phyloP scores from a whole-genome alignment of 2,329 filamentous ascomycete species.

The Hyphodiscus sp. region DNA sequence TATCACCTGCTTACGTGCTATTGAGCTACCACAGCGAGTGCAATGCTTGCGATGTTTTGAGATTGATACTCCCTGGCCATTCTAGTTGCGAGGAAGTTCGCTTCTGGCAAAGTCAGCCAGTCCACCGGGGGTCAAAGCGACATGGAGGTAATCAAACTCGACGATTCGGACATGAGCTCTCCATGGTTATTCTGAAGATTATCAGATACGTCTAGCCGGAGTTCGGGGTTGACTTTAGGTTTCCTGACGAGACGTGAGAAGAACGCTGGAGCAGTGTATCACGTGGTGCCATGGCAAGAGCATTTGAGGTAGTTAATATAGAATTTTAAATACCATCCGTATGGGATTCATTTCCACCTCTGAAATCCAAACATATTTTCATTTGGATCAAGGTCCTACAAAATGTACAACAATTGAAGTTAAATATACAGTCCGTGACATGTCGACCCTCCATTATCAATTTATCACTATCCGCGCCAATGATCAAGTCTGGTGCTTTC shows the following conservation, averaged over 20 bases:
- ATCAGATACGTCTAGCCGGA: conserved; percentile 62
- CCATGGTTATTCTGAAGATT: conserved; percentile 45
- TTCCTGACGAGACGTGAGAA: conserved; percentile 46
- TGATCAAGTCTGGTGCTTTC: no score
- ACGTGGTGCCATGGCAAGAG: no score
- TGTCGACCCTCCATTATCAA: no score
- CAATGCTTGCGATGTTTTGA: conserved; percentile 26
- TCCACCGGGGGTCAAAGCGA: conserved; percentile 64
- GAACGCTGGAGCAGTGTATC: neutral
- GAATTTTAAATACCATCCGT: no score
- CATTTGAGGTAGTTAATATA: no score
- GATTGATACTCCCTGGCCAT: conserved; percentile 4
- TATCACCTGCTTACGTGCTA: conserved; percentile 55
- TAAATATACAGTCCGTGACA: no score
- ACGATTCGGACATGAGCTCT: conserved; percentile 54
- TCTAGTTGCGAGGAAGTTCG: conserved; percentile 59
- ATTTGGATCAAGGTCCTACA: no score
- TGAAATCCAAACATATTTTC: no score
- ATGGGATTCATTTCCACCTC: no score
- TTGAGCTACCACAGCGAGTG: conserved; percentile 66
- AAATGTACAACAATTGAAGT: no score
- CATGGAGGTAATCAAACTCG: conserved; percentile 58
- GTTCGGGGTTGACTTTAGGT: conserved; percentile 63
- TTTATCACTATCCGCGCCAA: no score
- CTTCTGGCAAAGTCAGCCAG: conserved; percentile 71